These are phyloP conservation scores for Xylaria sp. DNA, from an alignment of 2,329 filamentous ascomycete genomes.

Conservation along the genomic window DNA sequence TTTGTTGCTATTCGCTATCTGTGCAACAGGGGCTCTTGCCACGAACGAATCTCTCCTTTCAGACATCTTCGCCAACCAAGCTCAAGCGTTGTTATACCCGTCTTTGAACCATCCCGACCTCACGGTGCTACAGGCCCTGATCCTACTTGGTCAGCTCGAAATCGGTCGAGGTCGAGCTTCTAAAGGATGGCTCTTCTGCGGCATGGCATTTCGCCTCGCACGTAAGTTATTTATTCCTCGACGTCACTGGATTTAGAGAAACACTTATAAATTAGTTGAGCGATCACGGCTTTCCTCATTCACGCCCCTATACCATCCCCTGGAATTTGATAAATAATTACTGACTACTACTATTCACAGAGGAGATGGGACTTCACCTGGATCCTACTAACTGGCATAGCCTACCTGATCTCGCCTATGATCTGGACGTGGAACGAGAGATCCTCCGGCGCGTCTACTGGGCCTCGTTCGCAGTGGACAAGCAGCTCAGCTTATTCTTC, in stretches of 20 bases:
- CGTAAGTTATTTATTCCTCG: conserved; percentile 39
- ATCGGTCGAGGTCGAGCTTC: conserved; percentile 60
- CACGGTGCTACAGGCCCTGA: conserved; percentile 59
- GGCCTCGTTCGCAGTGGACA: conserved; percentile 62
- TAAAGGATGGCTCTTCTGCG: conserved; percentile 63
- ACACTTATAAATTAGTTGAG: background rate
- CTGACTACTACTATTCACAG: conserved; percentile 20
- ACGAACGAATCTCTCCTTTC: conserved; percentile 55
- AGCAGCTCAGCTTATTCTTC: conserved; percentile 63
- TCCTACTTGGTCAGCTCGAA: conserved; percentile 59
- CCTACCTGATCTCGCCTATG: conserved; percentile 53
- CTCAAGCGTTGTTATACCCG: conserved; percentile 57
- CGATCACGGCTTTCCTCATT: background rate
- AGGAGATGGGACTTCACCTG: conserved; percentile 64
- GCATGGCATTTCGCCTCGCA: conserved; percentile 63
- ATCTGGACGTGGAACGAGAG: conserved; percentile 57
- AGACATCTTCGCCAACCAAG: conserved; percentile 58
- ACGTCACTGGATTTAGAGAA: background rate
- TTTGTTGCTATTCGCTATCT: conserved; percentile 60
- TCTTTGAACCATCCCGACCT: conserved; percentile 60
- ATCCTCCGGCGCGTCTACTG: conserved; percentile 62
- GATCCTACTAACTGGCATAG: conserved; percentile 63
- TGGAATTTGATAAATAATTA: background rate
- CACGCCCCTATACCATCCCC: background rate
- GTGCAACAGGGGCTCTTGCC: conserved; percentile 61